phyloP scores from a whole-genome alignment of 805 yeast species.

The Candida fluviatilis region DNA sequence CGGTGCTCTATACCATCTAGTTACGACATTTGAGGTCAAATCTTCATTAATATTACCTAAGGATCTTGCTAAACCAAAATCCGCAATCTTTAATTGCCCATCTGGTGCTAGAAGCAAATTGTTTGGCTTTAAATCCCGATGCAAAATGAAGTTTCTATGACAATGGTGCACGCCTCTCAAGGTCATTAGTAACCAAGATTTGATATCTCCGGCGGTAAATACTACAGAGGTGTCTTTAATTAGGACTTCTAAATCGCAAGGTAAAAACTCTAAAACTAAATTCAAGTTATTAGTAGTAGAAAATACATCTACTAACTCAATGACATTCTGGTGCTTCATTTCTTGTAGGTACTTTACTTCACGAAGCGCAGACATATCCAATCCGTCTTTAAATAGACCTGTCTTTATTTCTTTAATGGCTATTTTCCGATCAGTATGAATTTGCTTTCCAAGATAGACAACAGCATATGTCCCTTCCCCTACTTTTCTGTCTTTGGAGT shows the following conservation, averaged over 20 bases:
- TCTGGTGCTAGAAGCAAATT: constrained; percentile 81
- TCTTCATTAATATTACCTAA: constrained; percentile 69
- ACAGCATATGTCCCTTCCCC: constrained; percentile 99
- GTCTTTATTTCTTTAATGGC: constrained; percentile 96
- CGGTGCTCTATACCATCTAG: constrained; percentile 96
- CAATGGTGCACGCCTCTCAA: constrained; percentile 93
- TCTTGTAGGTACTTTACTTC: constrained; percentile 89
- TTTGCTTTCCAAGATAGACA: constrained; percentile 77
- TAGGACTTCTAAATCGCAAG: constrained; percentile 80
- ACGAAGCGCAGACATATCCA: constrained; percentile 96
- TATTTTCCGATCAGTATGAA: constrained; percentile 51
- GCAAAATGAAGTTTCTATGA: constrained; percentile 85
- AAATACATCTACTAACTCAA: constrained; percentile 85
- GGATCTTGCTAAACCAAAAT: constrained; percentile 92
- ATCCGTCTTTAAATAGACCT: constrained; percentile 90
- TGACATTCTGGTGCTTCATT: constrained; percentile 64
- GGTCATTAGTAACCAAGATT: constrained; percentile 93
- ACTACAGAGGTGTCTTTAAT: constrained; percentile 75
- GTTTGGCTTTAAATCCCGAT: constrained; percentile 91
- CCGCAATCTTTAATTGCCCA: constrained; percentile 91
- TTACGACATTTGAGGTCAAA: constrained; percentile 90
- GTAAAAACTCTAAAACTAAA: constrained; percentile 87
- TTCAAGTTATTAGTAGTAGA: constrained; percentile 64
- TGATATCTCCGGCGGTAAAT: constrained; percentile 82
- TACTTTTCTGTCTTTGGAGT: constrained; percentile 70